Conservation (phyloP, 257 asterid genomes). For the Primulina tabacum region DNA sequence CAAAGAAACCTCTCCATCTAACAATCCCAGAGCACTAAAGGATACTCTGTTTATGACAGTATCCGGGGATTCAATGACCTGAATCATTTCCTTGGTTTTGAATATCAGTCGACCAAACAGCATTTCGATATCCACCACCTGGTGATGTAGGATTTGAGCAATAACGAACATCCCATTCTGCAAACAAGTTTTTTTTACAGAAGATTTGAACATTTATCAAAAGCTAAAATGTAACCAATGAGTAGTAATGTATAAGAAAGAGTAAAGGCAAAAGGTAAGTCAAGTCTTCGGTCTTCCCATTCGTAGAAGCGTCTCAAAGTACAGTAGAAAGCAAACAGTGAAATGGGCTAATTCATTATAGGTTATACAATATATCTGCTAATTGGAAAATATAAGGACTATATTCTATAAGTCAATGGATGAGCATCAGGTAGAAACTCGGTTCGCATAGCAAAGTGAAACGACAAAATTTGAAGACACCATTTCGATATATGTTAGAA, state of each 20-base stretch:
- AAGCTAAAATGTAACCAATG: neutral
- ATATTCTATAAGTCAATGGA: neutral
- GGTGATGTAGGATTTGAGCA: slow-evolving; percentile 92
- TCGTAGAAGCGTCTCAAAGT: neutral
- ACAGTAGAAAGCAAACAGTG: neutral
- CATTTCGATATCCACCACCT: slow-evolving; percentile 83
- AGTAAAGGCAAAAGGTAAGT: neutral
- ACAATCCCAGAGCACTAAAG: slow-evolving; percentile 66
- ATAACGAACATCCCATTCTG: slow-evolving; percentile 91
- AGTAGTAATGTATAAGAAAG: neutral
- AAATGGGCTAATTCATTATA: no score
- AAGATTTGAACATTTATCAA: neutral
- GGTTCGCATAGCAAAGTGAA: neutral
- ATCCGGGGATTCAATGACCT: slow-evolving; percentile 86
- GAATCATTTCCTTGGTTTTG: slow-evolving; percentile 86
- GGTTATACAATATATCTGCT: no score
- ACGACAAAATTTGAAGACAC: neutral
- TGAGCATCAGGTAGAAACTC: neutral
- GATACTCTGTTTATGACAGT: slow-evolving; percentile 56
- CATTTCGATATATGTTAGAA: neutral
- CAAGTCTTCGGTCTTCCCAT: neutral
- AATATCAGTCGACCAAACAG: slow-evolving; percentile 71
- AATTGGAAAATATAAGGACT: no score
- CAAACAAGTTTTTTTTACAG: slow-evolving; percentile 6
- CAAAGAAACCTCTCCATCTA: slow-evolving; percentile 82